Percentiles rank a stretch among this genome's conserved stretches.
phyloP scores from a whole-genome alignment of 768 basidiomycete genomes.

The Crepidotus variabilis region DNA sequence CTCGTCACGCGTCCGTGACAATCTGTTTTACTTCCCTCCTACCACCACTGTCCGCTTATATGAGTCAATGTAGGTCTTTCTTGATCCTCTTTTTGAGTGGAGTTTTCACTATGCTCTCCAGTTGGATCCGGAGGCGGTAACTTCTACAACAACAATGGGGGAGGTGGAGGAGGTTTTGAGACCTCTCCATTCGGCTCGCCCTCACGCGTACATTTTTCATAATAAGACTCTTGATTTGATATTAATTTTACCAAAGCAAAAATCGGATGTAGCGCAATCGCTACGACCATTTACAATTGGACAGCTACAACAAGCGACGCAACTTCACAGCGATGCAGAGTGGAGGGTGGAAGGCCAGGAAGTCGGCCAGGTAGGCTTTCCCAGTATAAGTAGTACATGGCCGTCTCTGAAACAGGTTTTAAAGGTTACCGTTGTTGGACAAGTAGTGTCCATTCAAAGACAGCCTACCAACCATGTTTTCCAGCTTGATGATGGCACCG shows the following conservation, averaged over 20 bases:
- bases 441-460: conserved; percentile 61
- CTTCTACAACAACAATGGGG: conserved; percentile 30
- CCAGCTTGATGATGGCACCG: conserved; percentile 83
- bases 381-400: background rate
- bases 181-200: no score
- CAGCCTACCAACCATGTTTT: conserved; percentile 83
- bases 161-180: conserved; percentile 5
- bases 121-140: conserved; percentile 22
- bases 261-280: conserved; percentile 31
- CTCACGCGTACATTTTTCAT: no score
- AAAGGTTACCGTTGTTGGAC: conserved; percentile 28
- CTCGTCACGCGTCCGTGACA: conserved; percentile 24
- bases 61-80: conserved; percentile 30
- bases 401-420: background rate
- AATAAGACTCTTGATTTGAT: no score
- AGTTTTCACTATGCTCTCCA: background rate
- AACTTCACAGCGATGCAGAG: conserved; percentile 85
- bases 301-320: conserved; percentile 73
- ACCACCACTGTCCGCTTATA: conserved; percentile 8
- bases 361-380: conserved; percentile 62
- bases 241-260: conserved; percentile 10
- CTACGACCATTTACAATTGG: conserved; percentile 71
- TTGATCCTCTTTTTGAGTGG: background rate
- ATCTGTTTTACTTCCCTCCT: conserved; percentile 2
- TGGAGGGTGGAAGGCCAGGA: conserved; percentile 82